Conservation (phyloP, 2,329 filamentous ascomycete genomes). For the Aspergillus costaricaensis region DNA sequence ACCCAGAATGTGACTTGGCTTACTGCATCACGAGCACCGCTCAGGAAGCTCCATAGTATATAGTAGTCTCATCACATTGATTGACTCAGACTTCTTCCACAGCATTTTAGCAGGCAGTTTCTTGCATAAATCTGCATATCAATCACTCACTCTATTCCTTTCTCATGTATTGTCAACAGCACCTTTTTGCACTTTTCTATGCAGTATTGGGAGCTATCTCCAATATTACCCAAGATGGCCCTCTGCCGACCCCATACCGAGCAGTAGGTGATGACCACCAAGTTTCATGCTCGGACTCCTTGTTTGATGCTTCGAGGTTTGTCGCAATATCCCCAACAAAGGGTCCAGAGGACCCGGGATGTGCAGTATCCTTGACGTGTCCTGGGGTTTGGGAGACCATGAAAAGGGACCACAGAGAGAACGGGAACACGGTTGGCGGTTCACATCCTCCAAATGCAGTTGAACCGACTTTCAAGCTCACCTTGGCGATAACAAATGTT, state of each 20-base stretch:
- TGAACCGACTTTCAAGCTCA: conserved; percentile 2
- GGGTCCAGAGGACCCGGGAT: neutral
- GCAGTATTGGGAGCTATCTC: neutral
- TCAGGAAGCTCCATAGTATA: neutral
- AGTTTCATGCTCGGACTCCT: neutral
- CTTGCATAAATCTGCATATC: neutral
- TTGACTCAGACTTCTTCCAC: neutral
- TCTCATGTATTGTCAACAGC: conserved; percentile 6
- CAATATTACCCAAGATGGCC: neutral
- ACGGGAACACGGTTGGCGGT: neutral
- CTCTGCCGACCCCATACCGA: neutral
- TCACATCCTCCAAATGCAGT: neutral
- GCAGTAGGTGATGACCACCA: neutral
- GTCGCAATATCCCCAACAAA: neutral
- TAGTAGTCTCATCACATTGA: neutral
- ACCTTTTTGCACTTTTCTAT: neutral
- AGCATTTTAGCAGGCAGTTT: neutral
- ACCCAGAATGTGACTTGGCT: neutral
- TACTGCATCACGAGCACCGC: neutral
- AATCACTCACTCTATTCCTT: neutral
- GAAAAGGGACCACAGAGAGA: neutral
- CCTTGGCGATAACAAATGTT: neutral
- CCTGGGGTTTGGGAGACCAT: neutral
- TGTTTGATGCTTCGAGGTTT: neutral
- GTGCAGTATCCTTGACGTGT: neutral